Evolutionary conservation across 2,329 filamentous ascomycete species (phyloP), one percentile per base, ranked within the genome.

Genomic region (Exophiala dermatitidis): DNA sequence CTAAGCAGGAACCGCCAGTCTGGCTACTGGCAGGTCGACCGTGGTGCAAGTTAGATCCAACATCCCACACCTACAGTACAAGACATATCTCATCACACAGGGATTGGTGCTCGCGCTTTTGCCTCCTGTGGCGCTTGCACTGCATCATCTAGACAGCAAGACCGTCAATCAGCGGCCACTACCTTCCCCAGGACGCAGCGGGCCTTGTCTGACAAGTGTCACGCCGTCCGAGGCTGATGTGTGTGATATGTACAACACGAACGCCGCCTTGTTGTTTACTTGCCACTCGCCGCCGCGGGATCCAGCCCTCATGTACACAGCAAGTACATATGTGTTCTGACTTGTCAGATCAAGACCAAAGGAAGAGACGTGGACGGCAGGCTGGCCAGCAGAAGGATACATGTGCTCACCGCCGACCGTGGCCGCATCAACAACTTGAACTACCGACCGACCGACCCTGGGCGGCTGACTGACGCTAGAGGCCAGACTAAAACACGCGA

Each of bases 401-500:
- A 19, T 19, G 19, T 19, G 19, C 19, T 19, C 19, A 19, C 19
- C 19, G 19, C 19, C 19, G 19, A 19, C 19, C 19, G 19, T 19
- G 48, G 53, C 48, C n/a, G 41, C 44, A 40, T 29, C 52, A 54
- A 36, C 50, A 30, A 43, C 19, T 19, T 19, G 19, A 19, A 19
- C 43, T 48, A 38, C 38, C 38, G 38, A 41, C 19, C 19, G 19
- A 19, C 19, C 19, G 19, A 19, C 19, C 19, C 19, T 19, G 19
- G 19, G 19, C 19, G 19, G 19, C 19, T 19, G 19, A 41, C 38
- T 26, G 28, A 6, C 38, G 45, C 45, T 53, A 36, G 46, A 51
- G 38, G 51, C 55, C 52, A 54, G 55, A 6, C 9, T 33, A 29
- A 49, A 44, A 50, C 53, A 56, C 57, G 57, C 54, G 54, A 59